A percentile compares a stretch with the other conserved stretches of the same genome.
These are phyloP conservation scores for Aspergillus avenaceus DNA, from an alignment of 495 filamentous ascomycete species.

Conservation along the genomic window DNA sequence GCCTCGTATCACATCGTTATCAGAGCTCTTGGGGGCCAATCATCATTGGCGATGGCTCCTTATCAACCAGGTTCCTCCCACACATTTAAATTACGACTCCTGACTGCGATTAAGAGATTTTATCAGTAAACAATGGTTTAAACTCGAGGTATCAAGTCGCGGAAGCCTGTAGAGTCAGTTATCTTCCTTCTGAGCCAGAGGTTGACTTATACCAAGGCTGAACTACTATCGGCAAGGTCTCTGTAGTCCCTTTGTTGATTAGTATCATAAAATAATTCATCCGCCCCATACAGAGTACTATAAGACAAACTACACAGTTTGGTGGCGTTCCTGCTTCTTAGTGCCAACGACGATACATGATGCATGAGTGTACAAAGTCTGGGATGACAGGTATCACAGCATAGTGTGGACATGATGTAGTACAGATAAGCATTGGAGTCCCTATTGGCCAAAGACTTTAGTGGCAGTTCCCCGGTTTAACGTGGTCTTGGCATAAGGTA, in stretches of 20 bases:
- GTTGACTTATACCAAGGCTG: no score
- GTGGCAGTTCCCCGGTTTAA: constrained; percentile 14
- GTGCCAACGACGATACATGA: neutral
- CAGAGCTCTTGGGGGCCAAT: constrained; percentile 8
- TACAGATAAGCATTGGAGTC: constrained; percentile 26
- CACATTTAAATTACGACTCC: constrained; percentile 8
- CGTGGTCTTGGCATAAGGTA: constrained; percentile 13
- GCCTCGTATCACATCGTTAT: constrained; percentile 9
- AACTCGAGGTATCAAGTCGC: no score
- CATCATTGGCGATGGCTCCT: neutral
- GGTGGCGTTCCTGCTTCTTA: no score
- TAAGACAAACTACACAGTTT: no score
- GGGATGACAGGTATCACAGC: neutral
- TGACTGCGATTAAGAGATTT: neutral
- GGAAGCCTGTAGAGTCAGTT: no score
- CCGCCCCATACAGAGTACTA: no score
- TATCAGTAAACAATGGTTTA: neutral
- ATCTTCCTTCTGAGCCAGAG: no score
- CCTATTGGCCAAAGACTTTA: constrained; percentile 20
- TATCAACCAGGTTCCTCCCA: constrained; percentile 12
- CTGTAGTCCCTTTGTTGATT: no score
- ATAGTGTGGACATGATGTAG: constrained; percentile 5
- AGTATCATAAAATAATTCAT: no score
- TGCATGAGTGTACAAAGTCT: no score
- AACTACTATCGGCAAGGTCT: no score